These are phyloP conservation scores for Penicillium fuscoglaucum DNA, from an alignment of 2,329 filamentous ascomycete genomes.

Conservation along the genomic window DNA sequence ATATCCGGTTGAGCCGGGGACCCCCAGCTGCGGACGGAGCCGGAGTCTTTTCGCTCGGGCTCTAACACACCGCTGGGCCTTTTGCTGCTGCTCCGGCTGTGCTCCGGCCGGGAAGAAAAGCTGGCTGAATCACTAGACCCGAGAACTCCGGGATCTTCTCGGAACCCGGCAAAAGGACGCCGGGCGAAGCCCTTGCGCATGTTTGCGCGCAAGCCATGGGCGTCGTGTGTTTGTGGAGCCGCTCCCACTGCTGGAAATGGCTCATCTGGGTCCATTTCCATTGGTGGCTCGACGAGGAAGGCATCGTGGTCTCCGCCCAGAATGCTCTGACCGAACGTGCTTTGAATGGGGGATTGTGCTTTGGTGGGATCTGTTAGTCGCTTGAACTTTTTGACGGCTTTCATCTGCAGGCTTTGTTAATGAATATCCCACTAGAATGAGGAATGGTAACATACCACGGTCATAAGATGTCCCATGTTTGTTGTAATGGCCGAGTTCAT, in stretches of 20 bases:
- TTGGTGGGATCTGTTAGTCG: constrained; percentile 62
- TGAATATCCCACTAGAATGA: not conserved
- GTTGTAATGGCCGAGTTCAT: constrained; percentile 86
- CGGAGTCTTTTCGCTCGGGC: constrained; percentile 28
- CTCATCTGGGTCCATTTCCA: constrained; percentile 49
- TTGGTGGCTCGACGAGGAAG: constrained; percentile 59
- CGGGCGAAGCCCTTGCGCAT: constrained; percentile 53
- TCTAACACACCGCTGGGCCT: constrained; percentile 20
- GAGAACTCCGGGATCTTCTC: constrained; percentile 9
- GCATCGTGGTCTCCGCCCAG: constrained; percentile 56
- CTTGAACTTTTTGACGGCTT: constrained; percentile 89
- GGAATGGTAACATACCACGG: constrained; percentile 58
- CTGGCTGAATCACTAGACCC: constrained; percentile 19
- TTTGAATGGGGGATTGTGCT: constrained; percentile 51
- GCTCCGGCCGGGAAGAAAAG: constrained; percentile 15
- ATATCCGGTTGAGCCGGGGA: constrained; percentile 21
- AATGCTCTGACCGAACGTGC: constrained; percentile 44
- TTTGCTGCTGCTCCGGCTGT: constrained; percentile 17
- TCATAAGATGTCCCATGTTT: constrained; percentile 82
- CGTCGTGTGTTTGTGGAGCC: constrained; percentile 18
- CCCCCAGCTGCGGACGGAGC: constrained; percentile 25
- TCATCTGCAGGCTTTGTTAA: constrained; percentile 60
- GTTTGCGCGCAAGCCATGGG: constrained; percentile 47
- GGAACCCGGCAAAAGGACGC: constrained; percentile 50
- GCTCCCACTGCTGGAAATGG: constrained; percentile 28